Conservation (phyloP, 306 rosid genomes). For the Prunus padus region DNA sequence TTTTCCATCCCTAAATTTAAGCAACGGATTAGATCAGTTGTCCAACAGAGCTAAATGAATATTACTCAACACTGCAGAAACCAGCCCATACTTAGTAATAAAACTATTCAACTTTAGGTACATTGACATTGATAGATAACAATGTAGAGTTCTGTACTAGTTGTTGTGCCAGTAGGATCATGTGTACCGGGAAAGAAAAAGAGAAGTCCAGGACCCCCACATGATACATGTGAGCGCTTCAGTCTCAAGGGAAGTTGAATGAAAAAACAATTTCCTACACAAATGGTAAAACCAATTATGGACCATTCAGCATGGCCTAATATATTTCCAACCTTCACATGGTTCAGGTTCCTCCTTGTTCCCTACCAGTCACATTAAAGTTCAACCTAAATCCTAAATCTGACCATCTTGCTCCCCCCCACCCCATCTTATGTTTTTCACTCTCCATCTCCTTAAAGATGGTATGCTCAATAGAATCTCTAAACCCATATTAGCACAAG, state of each 20-base stretch:
- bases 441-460: not conserved
- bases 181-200: not conserved
- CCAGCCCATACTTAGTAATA: not conserved
- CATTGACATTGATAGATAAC: not conserved
- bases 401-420: slow-evolving; percentile 1
- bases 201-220: not conserved
- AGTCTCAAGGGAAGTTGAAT: not conserved
- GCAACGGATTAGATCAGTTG: not conserved
- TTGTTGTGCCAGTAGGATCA: not conserved
- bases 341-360: slow-evolving; percentile 1
- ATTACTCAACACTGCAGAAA: not conserved
- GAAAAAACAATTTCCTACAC: not conserved
- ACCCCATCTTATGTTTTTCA: slow-evolving; percentile 3
- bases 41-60: not conserved
- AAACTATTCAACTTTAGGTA: not conserved
- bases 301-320: not conserved
- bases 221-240: slow-evolving; percentile 16
- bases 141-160: not conserved
- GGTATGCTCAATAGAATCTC: not conserved
- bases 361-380: slow-evolving; percentile 8
- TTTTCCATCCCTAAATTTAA: slow-evolving; percentile 4
- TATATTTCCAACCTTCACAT: not conserved
- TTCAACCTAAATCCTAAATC: slow-evolving; percentile 17
- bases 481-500: slow-evolving; percentile 1
- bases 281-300: not conserved